These are phyloP conservation scores for Backusella macrospora DNA, from an alignment of 192 early-diverging fungal species.

Conservation along the genomic window DNA sequence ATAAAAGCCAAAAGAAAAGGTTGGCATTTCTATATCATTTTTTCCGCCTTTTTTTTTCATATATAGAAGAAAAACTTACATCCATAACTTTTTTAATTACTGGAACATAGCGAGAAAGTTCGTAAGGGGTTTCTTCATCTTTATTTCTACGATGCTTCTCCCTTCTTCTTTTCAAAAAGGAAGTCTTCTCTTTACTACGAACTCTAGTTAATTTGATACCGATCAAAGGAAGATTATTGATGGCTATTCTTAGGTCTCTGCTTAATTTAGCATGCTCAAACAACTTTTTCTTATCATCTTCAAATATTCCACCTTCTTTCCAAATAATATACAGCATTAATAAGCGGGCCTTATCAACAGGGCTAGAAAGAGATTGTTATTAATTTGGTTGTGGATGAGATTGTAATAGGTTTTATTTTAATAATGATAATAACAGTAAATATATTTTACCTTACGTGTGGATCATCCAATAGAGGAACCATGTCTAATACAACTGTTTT, in stretches of 20 bases:
- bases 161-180: slow-evolving; percentile 44
- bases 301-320: slow-evolving; percentile 71
- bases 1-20: not conserved
- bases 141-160: slow-evolving; percentile 53
- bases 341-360: slow-evolving; percentile 73
- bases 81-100: slow-evolving; percentile 65
- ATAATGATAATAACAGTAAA: not conserved
- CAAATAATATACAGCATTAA: slow-evolving; percentile 83
- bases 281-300: slow-evolving; percentile 73
- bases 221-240: slow-evolving; percentile 71
- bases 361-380: slow-evolving; percentile 13
- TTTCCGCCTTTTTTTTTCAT: not conserved
- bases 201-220: slow-evolving; percentile 63
- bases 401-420: not conserved
- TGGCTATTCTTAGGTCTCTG: slow-evolving; percentile 70
- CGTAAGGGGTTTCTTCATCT: slow-evolving; percentile 64
- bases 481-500: slow-evolving; percentile 79
- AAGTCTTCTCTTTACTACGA: slow-evolving; percentile 53
- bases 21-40: no score
- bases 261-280: slow-evolving; percentile 72
- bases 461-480: slow-evolving; percentile 81
- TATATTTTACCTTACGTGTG: slow-evolving; percentile 37
- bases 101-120: slow-evolving; percentile 78
- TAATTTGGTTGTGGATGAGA: not conserved
- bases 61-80: slow-evolving; percentile 14